Percentiles rank a stretch among this genome's conserved stretches.
Evolutionary conservation across 352 stramenopile species (phyloP).

Genomic region (Phytophthora syringae): DNA sequence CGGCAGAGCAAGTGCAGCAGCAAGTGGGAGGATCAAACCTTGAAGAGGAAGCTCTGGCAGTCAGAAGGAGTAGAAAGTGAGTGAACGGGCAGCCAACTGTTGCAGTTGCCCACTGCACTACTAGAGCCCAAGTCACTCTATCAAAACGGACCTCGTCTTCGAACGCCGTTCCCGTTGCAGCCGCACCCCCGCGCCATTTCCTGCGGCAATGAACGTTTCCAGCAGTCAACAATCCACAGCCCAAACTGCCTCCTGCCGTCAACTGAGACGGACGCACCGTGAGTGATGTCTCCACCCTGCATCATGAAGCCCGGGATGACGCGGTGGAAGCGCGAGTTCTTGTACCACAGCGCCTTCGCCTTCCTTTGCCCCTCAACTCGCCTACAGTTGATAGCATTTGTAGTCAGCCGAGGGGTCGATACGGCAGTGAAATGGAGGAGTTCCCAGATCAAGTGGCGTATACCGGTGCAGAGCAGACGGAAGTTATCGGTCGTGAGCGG

Average conservation of each 20-base stretch:
- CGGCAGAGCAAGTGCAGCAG: neutral
- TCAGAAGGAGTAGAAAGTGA: neutral
- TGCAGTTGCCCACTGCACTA: neutral
- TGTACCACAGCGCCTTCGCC: conserved; percentile 86
- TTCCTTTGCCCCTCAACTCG: conserved; percentile 60
- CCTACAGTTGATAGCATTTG: conserved; percentile 17
- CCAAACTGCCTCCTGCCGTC: neutral
- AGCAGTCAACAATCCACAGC: neutral
- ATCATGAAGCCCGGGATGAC: conserved; percentile 99
- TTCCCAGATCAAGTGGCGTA: neutral
- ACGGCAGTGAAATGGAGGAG: too few relatives aligned
- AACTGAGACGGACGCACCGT: conserved; percentile 48
- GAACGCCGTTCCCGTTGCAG: conserved; percentile 95
- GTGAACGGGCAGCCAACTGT: neutral
- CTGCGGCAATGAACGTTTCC: too few relatives aligned
- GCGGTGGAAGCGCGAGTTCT: conserved; percentile 96
- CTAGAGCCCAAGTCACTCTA: neutral
- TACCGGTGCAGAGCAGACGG: conserved; percentile 73
- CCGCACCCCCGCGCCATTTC: conserved; percentile 93
- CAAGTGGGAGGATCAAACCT: conserved; percentile 38
- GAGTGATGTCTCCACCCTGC: conserved; percentile 94
- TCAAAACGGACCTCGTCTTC: conserved; percentile 90
- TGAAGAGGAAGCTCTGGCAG: conserved; percentile 89
- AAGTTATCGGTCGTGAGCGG: conserved; percentile 74
- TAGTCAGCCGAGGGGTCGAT: neutral